Evolutionary conservation across 495 filamentous ascomycete species (phyloP).

Genomic region (Gamarada debralockiae): DNA sequence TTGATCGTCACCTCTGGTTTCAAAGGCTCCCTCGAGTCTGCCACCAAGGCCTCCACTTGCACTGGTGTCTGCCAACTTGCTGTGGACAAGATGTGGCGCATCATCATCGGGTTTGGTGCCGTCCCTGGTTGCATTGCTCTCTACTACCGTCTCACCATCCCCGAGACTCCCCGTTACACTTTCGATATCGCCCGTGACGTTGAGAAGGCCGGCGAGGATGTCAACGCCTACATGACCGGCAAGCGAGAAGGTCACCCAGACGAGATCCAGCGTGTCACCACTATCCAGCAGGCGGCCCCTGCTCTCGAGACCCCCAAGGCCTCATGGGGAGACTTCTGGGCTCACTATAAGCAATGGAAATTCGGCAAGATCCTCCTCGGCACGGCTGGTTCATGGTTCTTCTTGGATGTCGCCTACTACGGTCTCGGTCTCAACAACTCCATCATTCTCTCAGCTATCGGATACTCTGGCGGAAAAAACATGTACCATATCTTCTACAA

Average conservation of each 20-base stretch:
- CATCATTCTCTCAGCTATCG: constrained; percentile 61
- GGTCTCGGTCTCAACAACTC: constrained; percentile 59
- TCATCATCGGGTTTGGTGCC: constrained; percentile 71
- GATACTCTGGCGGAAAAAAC: constrained; percentile 54
- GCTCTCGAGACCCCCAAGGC: constrained; percentile 55
- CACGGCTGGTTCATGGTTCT: constrained; percentile 76
- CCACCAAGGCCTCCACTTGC: constrained; percentile 46
- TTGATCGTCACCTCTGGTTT: constrained; percentile 70
- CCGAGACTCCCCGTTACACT: constrained; percentile 71
- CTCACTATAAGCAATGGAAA: constrained; percentile 61
- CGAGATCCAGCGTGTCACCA: constrained; percentile 49
- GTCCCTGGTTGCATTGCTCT: constrained; percentile 72
- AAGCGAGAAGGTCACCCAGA: constrained; percentile 56
- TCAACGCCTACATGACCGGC: constrained; percentile 58
- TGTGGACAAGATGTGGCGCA: constrained; percentile 84
- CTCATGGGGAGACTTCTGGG: constrained; percentile 59
- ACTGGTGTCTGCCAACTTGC: constrained; percentile 61
- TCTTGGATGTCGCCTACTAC: constrained; percentile 53
- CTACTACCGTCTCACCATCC: constrained; percentile 79
- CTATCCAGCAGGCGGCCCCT: constrained; percentile 39
- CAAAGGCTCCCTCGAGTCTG: constrained; percentile 55
- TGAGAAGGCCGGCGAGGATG: constrained; percentile 60
- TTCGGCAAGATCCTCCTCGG: constrained; percentile 68
- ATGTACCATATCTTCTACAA: constrained; percentile 64
- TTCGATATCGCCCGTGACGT: constrained; percentile 58